Base-by-base conservation (phyloP, 352 stramenopile genomes). In the Elongisporangium prolatum region DNA sequence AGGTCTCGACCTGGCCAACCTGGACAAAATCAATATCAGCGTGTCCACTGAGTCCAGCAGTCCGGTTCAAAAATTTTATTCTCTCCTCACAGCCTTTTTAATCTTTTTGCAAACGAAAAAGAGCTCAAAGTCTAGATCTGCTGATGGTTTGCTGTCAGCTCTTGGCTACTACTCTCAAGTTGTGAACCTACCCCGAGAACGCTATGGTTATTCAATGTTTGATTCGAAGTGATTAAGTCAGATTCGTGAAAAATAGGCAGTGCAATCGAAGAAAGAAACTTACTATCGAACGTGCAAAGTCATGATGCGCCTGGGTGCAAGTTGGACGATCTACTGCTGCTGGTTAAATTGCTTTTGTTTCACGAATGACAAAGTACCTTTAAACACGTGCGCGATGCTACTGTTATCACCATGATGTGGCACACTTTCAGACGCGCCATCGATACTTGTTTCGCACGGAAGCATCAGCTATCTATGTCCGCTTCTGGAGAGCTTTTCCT, bases 191-290 rank as follows among this genome's bases (percentile, higher is more conserved):
- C 16, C 66, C 0, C 47, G 57, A 18, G 54, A 69, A 22, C 44
- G 54, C 4, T 63, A 62, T 37, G 13, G 2, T 8, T 44, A 34
- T 10, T 49, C 28, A 37, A 16, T 69, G 16, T 21, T 28, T 2
- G 55, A 69, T 21, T 40, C 40, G 6, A 59, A 65, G 34, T 47
- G 50, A 20, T 50, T 72, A 10, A 49, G 16, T 18, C 59, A 54
- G 16, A 72, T 67, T 24, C 56, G 47, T 8, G 61, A 67, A 11
- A 70, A 54, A 69, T 73, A 59, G 49, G 20, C 11, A 37, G n/a
- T 18, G 28, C 50, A 6, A 74, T 71, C n/a, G 63, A 70, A 11
- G 59, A 66, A 24, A 51, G 53, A 18, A 68, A 74, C 49, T 9
- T 74, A n/a, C 16, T 38, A 11, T 21, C 38, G 0, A 64, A 60